Base-by-base conservation (phyloP, 495 filamentous ascomycete species). In the Penicillium bialowiezense region DNA sequence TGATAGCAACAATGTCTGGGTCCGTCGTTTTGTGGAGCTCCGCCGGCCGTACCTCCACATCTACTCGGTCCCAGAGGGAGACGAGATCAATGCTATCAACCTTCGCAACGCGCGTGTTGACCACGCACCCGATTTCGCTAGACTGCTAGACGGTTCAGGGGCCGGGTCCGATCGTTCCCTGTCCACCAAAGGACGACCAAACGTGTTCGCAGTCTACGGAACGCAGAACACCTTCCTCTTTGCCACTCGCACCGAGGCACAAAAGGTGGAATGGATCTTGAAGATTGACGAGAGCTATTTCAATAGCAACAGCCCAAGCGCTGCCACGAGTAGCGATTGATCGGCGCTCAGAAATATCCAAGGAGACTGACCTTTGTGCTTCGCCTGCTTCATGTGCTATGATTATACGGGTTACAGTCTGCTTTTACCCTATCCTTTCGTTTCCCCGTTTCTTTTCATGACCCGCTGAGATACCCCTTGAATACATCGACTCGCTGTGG, bases 201-300 rank as follows among this genome's bases (percentile, higher is more conserved):
- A 86, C 55, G 85, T 97, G 31, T 98, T 92, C 74, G 93, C 95
- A 10, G 81, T 99, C 38, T 97, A 96, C 62, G 92, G 89, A 31
- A 85, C 85, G 50, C 83, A 92, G 59, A 96, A 96, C 58, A 95
- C 91, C 31, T 99, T 88, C 80, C 74, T 99, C 42, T 97, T 99
- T 69, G 89, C 89, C 19, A 88, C 89, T 35, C 75, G 90, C 39
- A 89, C 80, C 48, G 91, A 96, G 71, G 73, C 82, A 12, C 90
- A 96, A 59, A 95, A 95, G 72, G 82, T 90, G 19, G 91, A 97
- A 61, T 98, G 93, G 93, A 93, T 97, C 56, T 72, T 89, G 56
- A 84, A 83, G 60, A 86, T 96, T 36, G 81, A 85, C 61, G 71
- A 80, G 59, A 76, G 76, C 50, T 82, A 77, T 49, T 81, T 82